A percentile compares a stretch with the other conserved stretches of the same genome.
These are phyloP conservation scores for Crithidia expoeki DNA, from an alignment of 208 protist genomes.

Conservation along the genomic window DNA sequence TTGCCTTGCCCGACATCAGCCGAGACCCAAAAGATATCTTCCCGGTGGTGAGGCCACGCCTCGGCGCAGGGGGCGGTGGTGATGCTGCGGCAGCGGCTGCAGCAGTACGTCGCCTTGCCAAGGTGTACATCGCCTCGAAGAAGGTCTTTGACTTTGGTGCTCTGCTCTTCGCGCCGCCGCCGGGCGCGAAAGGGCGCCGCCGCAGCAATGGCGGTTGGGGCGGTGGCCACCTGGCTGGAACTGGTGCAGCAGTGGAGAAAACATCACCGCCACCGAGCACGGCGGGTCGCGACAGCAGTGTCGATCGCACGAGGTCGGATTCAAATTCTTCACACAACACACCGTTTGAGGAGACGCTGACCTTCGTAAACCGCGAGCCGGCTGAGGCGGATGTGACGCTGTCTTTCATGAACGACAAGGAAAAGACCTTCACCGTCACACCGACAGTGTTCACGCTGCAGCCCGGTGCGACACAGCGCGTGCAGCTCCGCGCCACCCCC, in stretches of 20 bases:
- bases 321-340: neutral
- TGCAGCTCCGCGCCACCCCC: slow-evolving; percentile 84
- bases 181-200: slow-evolving; percentile 32
- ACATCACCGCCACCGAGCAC: neutral
- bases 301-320: neutral
- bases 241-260: slow-evolving; percentile 3
- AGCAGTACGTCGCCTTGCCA: slow-evolving; percentile 32
- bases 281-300: neutral
- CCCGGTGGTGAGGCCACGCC: slow-evolving; percentile 42
- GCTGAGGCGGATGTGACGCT: slow-evolving; percentile 76
- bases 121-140: slow-evolving; percentile 70
- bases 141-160: slow-evolving; percentile 95
- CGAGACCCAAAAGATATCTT: slow-evolving; percentile 91
- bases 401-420: slow-evolving; percentile 82
- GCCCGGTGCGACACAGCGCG: slow-evolving; percentile 74
- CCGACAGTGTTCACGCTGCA: slow-evolving; percentile 78
- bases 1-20: slow-evolving; percentile 85
- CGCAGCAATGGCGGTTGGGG: slow-evolving; percentile 44
- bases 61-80: slow-evolving; percentile 19
- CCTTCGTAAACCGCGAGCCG: slow-evolving; percentile 91
- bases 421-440: slow-evolving; percentile 81
- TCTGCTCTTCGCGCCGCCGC: slow-evolving; percentile 78
- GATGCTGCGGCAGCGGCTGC: neutral
- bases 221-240: neutral
- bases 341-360: slow-evolving; percentile 63